These are phyloP conservation scores for Coemansia pectinata DNA, from an alignment of 192 early-diverging fungal species.

Conservation along the genomic window DNA sequence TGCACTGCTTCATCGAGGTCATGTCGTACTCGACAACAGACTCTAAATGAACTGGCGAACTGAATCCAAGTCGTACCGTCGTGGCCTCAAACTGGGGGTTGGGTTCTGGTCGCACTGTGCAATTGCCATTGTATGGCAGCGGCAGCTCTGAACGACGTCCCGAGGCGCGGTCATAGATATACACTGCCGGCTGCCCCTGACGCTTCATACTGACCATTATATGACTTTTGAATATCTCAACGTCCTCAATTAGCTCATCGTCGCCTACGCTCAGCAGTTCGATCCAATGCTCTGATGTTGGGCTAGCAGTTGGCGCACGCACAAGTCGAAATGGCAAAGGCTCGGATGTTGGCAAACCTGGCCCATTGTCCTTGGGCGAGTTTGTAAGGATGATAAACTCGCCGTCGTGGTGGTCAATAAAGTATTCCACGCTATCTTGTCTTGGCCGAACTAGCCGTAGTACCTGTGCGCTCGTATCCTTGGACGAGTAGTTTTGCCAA, in stretches of 20 bases:
- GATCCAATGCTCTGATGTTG: slow-evolving; percentile 56
- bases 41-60: slow-evolving; percentile 65
- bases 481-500: slow-evolving; percentile 8
- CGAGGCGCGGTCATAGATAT: slow-evolving; percentile 29
- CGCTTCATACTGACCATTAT: slow-evolving; percentile 46
- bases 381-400: slow-evolving; percentile 55
- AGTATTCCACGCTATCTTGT: slow-evolving; percentile 65
- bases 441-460: slow-evolving; percentile 59
- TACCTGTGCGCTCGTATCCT: neutral
- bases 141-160: slow-evolving; percentile 18
- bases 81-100: slow-evolving; percentile 61
- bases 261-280: slow-evolving; percentile 60
- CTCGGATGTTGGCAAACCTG: slow-evolving; percentile 25
- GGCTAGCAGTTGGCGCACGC: slow-evolving; percentile 42
- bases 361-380: slow-evolving; percentile 14
- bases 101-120: slow-evolving; percentile 60
- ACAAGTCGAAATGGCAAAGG: slow-evolving; percentile 65
- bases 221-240: slow-evolving; percentile 65
- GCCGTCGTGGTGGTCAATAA: slow-evolving; percentile 70
- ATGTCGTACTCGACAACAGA: slow-evolving; percentile 72
- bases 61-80: slow-evolving; percentile 43
- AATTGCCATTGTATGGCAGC: slow-evolving; percentile 43
- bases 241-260: slow-evolving; percentile 71
- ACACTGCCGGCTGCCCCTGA: slow-evolving; percentile 35
- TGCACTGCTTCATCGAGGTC: slow-evolving; percentile 21